phyloP scores from a whole-genome alignment of 768 basidiomycete genomes.

The Russula abietina region DNA sequence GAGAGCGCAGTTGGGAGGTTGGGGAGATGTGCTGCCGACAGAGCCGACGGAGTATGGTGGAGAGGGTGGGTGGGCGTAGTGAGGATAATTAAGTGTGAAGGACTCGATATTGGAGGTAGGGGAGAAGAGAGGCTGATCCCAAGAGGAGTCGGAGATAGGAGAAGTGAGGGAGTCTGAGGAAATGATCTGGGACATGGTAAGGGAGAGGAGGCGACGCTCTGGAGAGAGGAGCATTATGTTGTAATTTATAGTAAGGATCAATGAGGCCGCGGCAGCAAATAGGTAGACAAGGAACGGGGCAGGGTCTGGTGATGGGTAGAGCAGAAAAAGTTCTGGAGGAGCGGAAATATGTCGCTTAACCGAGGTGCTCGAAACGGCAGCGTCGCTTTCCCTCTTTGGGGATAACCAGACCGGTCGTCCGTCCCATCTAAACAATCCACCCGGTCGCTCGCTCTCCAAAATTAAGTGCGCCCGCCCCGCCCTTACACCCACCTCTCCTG shows the following conservation, averaged over 20 bases:
- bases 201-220: slow-evolving; percentile 26
- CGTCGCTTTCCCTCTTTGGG: slow-evolving; percentile 9
- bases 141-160: slow-evolving; percentile 44
- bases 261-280: slow-evolving; percentile 18
- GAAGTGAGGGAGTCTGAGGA: slow-evolving; percentile 54
- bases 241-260: slow-evolving; percentile 21
- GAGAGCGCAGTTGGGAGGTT: slow-evolving; percentile 41
- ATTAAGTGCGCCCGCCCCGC: slow-evolving; percentile 7
- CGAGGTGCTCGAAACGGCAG: slow-evolving; percentile 7
- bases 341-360: slow-evolving; percentile 23
- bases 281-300: slow-evolving; percentile 19
- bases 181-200: slow-evolving; percentile 54
- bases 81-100: slow-evolving; percentile 25
- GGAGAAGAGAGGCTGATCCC: slow-evolving; percentile 42
- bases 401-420: neutral
- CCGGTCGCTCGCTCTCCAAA: neutral
- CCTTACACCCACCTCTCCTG: neutral
- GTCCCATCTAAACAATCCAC: too few relatives aligned
- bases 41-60: slow-evolving; percentile 40
- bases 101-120: slow-evolving; percentile 36
- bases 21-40: slow-evolving; percentile 29
- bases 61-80: slow-evolving; percentile 35
- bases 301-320: slow-evolving; percentile 26
- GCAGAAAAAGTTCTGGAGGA: slow-evolving; percentile 17
- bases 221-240: slow-evolving; percentile 27